Conservation (phyloP, 352 stramenopile genomes). For the Globisporangium ultimum region DNA sequence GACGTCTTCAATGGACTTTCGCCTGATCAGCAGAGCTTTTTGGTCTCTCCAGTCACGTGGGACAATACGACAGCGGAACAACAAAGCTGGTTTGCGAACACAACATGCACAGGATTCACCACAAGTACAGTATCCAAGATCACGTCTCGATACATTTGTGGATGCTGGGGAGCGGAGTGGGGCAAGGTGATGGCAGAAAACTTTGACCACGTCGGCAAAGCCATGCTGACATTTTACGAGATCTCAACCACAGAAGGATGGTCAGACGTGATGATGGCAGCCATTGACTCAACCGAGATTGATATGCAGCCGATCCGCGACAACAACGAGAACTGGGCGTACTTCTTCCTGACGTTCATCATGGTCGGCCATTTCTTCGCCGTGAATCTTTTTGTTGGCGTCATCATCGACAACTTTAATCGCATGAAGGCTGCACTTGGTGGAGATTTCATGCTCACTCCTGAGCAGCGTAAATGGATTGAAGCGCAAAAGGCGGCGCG, state of each 20-base stretch:
- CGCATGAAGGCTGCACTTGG: constrained; percentile 81
- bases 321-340: constrained; percentile 70
- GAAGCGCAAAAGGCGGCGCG: constrained; percentile 70
- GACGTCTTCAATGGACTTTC: constrained; percentile 45
- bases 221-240: constrained; percentile 90
- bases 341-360: constrained; percentile 91
- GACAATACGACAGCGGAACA: constrained; percentile 23
- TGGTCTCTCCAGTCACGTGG: constrained; percentile 43
- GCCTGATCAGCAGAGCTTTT: constrained; percentile 34
- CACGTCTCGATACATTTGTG: constrained; percentile 72
- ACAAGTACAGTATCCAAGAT: constrained; percentile 17
- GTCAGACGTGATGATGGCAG: constrained; percentile 89
- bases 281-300: constrained; percentile 83
- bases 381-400: constrained; percentile 92
- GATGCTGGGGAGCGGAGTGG: constrained; percentile 59
- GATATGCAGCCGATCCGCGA: constrained; percentile 92
- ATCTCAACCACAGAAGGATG: constrained; percentile 93
- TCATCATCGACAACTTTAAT: constrained; percentile 95
- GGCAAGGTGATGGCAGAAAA: constrained; percentile 47
- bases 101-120: constrained; percentile 34
- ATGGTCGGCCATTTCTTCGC: constrained; percentile 93
- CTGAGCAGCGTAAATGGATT: constrained; percentile 91
- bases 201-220: constrained; percentile 82
- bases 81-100: constrained; percentile 50
- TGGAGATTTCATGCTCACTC: constrained; percentile 79